Evolutionary conservation across 2,329 filamentous ascomycete species (phyloP), one percentile per base, ranked within the genome.

Genomic region (Capronia americana): DNA sequence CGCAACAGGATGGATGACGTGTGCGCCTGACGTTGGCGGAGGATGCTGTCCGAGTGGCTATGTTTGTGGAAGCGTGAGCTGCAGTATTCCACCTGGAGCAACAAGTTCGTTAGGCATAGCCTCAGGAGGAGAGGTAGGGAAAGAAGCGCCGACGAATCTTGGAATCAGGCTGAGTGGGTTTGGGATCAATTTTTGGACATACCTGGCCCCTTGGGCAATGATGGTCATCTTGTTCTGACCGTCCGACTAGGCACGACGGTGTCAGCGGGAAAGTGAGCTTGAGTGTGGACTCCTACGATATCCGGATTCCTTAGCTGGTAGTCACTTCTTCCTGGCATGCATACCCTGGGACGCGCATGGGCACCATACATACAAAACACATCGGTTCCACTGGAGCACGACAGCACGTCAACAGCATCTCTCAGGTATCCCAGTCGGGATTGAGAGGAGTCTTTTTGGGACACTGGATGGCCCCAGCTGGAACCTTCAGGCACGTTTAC

Each of bases 21-120:
- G 84, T 86, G 88, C 83, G 72, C 86, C 77, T 63, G 82, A 85
- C n/a, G 81, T 85, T 0, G 87, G 90, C 0, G 88, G 92, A 0
- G 93, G 92, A 6, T 98, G 94, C 77, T 98, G 94, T 82, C 93
- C 93, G 0, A 84, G 79, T 50, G 91, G 92, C 1, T 96, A 90
- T 77, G 78, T 78, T 3, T 96, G 92, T 78, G 92, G 91, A 0
- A 83, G 84, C 23, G 86, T 85, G 24, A 92, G 89, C 75, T 96
- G 92, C 79, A 44, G 7, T 30, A 51, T 61, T 23, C 58, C 58
- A 6, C 34, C 58, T 14, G 32, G 24, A n/a, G 58, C 50, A 20
- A 61, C 58, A 6, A 34, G 26, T n/a, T 89, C 88, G 32, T 84
- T 87, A 4, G 80, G 78, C 7, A 77, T 71, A 17, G 70, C 61